Evolutionary conservation across 192 early-diverging fungal species (phyloP).

Genomic region (Jimgerdemannia lactiflua): DNA sequence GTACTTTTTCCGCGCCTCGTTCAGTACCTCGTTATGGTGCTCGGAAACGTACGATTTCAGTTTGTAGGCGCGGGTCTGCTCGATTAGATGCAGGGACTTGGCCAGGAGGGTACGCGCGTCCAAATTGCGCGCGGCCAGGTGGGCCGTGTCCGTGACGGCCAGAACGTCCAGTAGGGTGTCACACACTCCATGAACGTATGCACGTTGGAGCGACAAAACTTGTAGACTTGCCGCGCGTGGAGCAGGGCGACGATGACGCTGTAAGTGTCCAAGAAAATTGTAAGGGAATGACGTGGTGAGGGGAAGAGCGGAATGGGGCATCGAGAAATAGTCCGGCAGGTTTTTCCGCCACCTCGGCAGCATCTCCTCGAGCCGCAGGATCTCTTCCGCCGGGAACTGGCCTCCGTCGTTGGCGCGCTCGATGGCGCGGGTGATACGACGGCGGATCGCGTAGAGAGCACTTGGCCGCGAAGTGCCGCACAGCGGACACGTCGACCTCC

Average conservation of each 20-base stretch:
- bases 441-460: slow-evolving; percentile 6
- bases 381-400: not conserved
- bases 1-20: not conserved
- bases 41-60: not conserved
- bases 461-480: slow-evolving; percentile 13
- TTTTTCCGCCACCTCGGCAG: slow-evolving; percentile 5
- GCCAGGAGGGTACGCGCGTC: too few species aligned
- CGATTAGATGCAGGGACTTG: too few species aligned
- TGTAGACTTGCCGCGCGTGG: slow-evolving; percentile 4
- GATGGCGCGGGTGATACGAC: slow-evolving; percentile 7
- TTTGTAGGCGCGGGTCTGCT: not conserved
- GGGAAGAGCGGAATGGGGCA: not conserved
- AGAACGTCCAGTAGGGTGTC: slow-evolving; percentile 14
- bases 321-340: slow-evolving; percentile 8
- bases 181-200: slow-evolving; percentile 14
- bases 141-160: not conserved
- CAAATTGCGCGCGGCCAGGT: not conserved
- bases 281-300: not conserved
- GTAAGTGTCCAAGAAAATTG: slow-evolving; percentile 4
- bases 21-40: not conserved
- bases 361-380: slow-evolving; percentile 5
- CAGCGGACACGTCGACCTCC: slow-evolving; percentile 5
- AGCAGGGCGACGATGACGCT: slow-evolving; percentile 1
- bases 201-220: slow-evolving; percentile 14
- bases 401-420: not conserved